These are phyloP conservation scores for Chionographis japonica DNA, from an alignment of 106 monocot genomes.

Conservation along the genomic window DNA sequence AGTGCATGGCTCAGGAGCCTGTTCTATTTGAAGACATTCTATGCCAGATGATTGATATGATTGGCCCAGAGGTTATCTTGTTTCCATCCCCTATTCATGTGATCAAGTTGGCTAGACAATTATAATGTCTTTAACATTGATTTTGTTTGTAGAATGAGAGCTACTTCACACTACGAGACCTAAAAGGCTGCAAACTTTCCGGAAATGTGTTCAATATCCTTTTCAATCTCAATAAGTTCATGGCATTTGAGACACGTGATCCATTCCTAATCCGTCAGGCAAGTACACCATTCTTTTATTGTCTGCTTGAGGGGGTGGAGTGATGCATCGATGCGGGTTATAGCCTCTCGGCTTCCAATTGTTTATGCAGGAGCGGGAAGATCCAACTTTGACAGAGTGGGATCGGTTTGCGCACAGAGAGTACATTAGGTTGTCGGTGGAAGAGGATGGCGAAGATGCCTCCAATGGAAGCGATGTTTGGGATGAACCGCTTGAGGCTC, in stretches of 20 bases:
- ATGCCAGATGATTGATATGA: slow-evolving; percentile 97
- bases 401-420: slow-evolving; percentile 94
- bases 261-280: slow-evolving; percentile 97
- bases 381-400: slow-evolving; percentile 93
- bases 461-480: slow-evolving; percentile 96
- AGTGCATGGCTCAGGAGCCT: slow-evolving; percentile 98
- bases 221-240: slow-evolving; percentile 97
- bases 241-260: slow-evolving; percentile 96
- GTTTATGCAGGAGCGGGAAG: slow-evolving; percentile 77
- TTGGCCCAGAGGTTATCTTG: slow-evolving; percentile 65
- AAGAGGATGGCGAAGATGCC: slow-evolving; percentile 99
- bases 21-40: slow-evolving; percentile 94
- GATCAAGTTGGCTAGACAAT: not conserved
- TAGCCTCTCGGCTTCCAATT: not conserved
- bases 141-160: slow-evolving; percentile 56
- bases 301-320: too few relatives aligned
- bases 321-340: too few relatives aligned
- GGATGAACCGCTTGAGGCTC: slow-evolving; percentile 94
- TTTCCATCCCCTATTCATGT: not conserved
- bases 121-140: not conserved
- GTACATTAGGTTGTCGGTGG: slow-evolving; percentile 93
- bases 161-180: slow-evolving; percentile 62
- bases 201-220: slow-evolving; percentile 95
- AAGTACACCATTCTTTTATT: not conserved
- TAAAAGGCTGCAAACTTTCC: slow-evolving; percentile 81